Base-by-base conservation (phyloP, 2,329 filamentous ascomycete genomes). In the Botryotinia narcissicola region DNA sequence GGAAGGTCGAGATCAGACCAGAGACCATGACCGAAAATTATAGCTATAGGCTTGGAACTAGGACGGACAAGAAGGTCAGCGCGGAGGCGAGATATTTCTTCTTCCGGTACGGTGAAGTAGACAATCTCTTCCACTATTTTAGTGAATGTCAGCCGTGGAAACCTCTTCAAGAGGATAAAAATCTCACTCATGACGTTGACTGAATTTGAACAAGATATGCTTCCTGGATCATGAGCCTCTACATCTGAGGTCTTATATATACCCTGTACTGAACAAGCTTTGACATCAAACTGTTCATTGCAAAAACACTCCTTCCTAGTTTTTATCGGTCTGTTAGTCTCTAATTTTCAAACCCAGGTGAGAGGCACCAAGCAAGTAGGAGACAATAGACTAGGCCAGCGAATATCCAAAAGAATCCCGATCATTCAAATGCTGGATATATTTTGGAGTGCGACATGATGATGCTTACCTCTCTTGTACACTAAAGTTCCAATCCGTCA, bases 401-500 rank as follows among this genome's bases (percentile, higher is more conserved):
- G 6, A 6, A 8, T 18, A 6, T 61, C 2, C 22, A 40, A n/a
- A 37, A 25, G 0, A 1, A 61, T 61, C 0, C 35, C 4, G 40
- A 40, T 46, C 7, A 8, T 29, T 32, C n/a, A 25, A 40, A 4
- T n/a, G 35, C 35, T 8, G 35, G 35, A 6, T 16, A n/a, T 40
- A 22, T 12, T n/a, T 16, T n/a, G 20, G 35, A 12, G 16, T 22
- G 32, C 12, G 63, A 67, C 7, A 16, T 32, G 44, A 37, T 12
- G 29, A 40, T 7, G n/a, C 72, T 4, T 70, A 79, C 78, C 73
- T 82, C 78, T 86, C 85, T 62, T 83, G 78, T 16, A 79, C 76
- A n/a, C 80, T 80, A 70, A 86, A 86, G 73, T 86, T 86, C 84
- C 84, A 86, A 75, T 85, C 82, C 5, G 84, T 86, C 20, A 86